Percentiles rank a stretch among this genome's conserved stretches.
phyloP scores from a whole-genome alignment of 1,139 yeast species.

The Pichia sorboxylosa region DNA sequence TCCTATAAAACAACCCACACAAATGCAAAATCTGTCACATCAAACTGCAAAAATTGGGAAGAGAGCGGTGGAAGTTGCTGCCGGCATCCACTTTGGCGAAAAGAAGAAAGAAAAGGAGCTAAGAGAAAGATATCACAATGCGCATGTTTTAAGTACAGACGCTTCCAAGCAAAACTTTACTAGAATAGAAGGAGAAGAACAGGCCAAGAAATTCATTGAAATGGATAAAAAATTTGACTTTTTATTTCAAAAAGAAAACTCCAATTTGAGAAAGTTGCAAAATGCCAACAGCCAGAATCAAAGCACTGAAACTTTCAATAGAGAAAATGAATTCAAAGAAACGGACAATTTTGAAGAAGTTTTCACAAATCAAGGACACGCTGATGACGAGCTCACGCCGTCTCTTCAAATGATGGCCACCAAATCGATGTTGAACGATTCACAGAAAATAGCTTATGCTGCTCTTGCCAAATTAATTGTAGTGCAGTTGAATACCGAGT shows the following conservation, averaged over 20 bases:
- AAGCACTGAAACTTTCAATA: background rate
- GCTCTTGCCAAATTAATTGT: constrained; percentile 70
- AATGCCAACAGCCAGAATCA: constrained; percentile 8
- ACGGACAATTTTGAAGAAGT: constrained; percentile 11
- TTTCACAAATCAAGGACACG: constrained; percentile 26
- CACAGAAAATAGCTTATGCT: constrained; percentile 84
- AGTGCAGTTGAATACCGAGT: constrained; percentile 70
- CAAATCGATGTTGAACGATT: constrained; percentile 66
- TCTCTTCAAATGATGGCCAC: constrained; percentile 67
- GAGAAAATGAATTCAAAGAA: constrained; percentile 12
- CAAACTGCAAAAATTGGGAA: constrained; percentile 69
- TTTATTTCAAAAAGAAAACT: constrained; percentile 39
- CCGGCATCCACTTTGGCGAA: constrained; percentile 9
- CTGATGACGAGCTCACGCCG: constrained; percentile 37
- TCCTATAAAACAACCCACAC: constrained; percentile 12
- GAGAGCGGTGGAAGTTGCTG: constrained; percentile 39
- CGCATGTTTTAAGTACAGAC: constrained; percentile 9
- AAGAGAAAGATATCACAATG: constrained; percentile 9
- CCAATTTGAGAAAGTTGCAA: constrained; percentile 21
- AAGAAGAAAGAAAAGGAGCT: constrained; percentile 7
- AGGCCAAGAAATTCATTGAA: constrained; percentile 64
- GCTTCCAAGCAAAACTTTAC: constrained; percentile 52
- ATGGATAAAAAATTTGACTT: constrained; percentile 79
- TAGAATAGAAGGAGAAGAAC: constrained; percentile 77
- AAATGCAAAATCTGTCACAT: constrained; percentile 19